These are phyloP conservation scores for Penicillium cosmopolitanum DNA, from an alignment of 495 filamentous ascomycete genomes.

Conservation along the genomic window DNA sequence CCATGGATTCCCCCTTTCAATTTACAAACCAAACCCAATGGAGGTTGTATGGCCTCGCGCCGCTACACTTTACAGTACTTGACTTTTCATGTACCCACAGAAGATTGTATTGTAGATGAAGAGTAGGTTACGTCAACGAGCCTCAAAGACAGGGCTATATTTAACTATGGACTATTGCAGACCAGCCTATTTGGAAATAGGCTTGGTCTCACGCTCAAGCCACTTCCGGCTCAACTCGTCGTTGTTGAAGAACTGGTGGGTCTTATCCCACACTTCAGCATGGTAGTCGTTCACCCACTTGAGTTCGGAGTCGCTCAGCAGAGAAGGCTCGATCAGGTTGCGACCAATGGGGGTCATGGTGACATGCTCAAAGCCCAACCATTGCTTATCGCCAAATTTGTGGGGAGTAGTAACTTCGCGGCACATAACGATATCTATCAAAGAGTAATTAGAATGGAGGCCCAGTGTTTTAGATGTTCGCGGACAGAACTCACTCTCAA, in stretches of 20 bases:
- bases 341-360: slow-evolving; percentile 95
- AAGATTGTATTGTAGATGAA: not conserved
- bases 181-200: slow-evolving; percentile 42
- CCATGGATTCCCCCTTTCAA: not conserved
- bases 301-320: slow-evolving; percentile 78
- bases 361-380: slow-evolving; percentile 93
- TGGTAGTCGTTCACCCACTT: slow-evolving; percentile 90
- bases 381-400: slow-evolving; percentile 91
- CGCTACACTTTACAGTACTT: not conserved
- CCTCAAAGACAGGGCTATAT: not conserved
- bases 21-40: too few species aligned
- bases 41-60: too few species aligned
- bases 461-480: not conserved
- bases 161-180: not conserved
- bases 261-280: slow-evolving; percentile 79
- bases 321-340: slow-evolving; percentile 77
- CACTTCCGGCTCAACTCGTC: slow-evolving; percentile 72
- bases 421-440: slow-evolving; percentile 76
- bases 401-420: slow-evolving; percentile 83
- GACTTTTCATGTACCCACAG: not conserved
- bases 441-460: not conserved
- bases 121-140: not conserved
- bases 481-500: slow-evolving; percentile 70
- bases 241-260: slow-evolving; percentile 74
- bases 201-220: slow-evolving; percentile 82